phyloP scores from a whole-genome alignment of 176 grass and related monocot genomes.

The Phoenix dactylifera region DNA sequence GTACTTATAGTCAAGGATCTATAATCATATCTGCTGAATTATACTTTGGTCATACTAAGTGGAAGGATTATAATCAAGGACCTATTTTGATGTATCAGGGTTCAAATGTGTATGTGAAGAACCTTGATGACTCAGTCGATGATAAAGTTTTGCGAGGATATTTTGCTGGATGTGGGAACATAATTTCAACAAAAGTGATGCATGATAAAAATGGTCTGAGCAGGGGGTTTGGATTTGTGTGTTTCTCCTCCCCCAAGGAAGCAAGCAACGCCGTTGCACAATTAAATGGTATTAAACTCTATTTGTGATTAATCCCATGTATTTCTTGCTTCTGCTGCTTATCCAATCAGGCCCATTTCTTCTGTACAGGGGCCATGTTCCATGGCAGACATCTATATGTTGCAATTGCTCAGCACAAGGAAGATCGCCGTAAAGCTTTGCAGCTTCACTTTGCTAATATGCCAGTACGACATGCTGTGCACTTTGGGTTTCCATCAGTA shows the following conservation, averaged over 20 bases:
- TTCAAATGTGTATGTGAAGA: constrained; percentile 3
- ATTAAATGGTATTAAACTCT: constrained; percentile 16
- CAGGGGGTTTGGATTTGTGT: constrained; percentile 19
- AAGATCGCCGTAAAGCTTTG: neutral
- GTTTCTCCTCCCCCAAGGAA: constrained; percentile 5
- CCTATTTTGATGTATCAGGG: neutral
- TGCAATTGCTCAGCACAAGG: constrained; percentile 5
- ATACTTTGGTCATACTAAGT: no score
- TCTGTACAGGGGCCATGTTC: neutral
- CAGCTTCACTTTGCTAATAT: neutral
- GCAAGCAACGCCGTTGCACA: neutral
- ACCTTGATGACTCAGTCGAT: neutral
- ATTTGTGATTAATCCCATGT: neutral
- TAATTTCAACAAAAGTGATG: constrained; percentile 6
- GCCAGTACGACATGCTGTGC: neutral
- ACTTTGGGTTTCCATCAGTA: neutral
- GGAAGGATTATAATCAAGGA: no score
- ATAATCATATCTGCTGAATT: no score
- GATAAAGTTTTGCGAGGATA: neutral
- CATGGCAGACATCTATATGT: neutral
- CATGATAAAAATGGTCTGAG: constrained; percentile 5
- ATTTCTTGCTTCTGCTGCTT: neutral
- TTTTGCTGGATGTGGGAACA: constrained; percentile 1
- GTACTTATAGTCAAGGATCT: no score
- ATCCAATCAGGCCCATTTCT: no score